These are phyloP conservation scores for Russula compacta DNA, from an alignment of 768 basidiomycete species.

Conservation along the genomic window DNA sequence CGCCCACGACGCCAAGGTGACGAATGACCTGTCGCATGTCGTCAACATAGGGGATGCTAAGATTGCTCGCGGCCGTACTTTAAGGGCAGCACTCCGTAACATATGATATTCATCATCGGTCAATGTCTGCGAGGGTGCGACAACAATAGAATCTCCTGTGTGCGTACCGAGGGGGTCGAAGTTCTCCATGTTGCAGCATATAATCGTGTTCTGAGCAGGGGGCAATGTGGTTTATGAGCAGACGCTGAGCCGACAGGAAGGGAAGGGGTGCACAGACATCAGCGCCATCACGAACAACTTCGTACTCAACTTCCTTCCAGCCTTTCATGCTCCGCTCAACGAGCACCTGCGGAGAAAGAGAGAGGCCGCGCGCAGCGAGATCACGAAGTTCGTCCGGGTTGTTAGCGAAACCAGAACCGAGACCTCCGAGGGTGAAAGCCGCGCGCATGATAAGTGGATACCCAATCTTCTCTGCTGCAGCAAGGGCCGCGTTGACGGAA, in stretches of 20 bases:
- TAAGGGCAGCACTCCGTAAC: conserved; percentile 95
- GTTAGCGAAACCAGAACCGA: conserved; percentile 96
- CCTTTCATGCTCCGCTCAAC: conserved; percentile 99
- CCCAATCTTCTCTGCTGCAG: conserved; percentile 84
- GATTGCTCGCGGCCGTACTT: conserved; percentile 38
- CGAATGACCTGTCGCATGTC: conserved; percentile 37
- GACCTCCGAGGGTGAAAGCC: conserved; percentile 95
- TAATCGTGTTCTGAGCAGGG: conserved; percentile 82
- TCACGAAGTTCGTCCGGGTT: conserved; percentile 92
- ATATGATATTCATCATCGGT: conserved; percentile 99
- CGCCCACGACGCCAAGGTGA: conserved; percentile 85
- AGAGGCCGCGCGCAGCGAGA: conserved; percentile 83
- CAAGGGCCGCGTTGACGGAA: conserved; percentile 85
- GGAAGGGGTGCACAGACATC: conserved; percentile 52
- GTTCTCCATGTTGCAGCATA: conserved; percentile 99
- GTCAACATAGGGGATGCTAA: neutral
- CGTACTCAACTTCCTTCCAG: conserved; percentile 99
- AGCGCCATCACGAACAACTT: conserved; percentile 95
- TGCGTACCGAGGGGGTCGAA: conserved; percentile 99
- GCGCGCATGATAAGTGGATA: conserved; percentile 97
- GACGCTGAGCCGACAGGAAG: neutral
- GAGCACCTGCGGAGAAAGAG: conserved; percentile 88
- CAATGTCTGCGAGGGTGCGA: conserved; percentile 95
- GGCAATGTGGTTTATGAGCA: neutral
- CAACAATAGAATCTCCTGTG: conserved; percentile 98